These are phyloP conservation scores for Paramecium bursaria DNA, from an alignment of 73 alveolate genomes.

Conservation along the genomic window DNA sequence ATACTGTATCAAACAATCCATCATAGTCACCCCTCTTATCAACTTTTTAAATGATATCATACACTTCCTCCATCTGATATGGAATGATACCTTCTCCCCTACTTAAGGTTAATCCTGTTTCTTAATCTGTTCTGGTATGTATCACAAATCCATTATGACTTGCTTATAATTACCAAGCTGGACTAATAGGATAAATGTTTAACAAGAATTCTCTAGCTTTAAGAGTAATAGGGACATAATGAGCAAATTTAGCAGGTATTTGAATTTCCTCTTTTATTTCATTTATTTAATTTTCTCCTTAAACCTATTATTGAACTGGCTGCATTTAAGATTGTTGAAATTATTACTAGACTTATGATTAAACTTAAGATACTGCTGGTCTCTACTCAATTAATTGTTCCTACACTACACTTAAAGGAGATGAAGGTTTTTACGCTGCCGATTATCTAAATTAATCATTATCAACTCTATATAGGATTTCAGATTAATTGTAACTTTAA, in stretches of 20 bases:
- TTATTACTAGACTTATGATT: not conserved
- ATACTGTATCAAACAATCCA: slow-evolving; percentile 37
- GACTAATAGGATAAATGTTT: not conserved
- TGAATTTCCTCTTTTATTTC: too few species aligned
- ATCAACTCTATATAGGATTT: not conserved
- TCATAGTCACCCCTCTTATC: slow-evolving; percentile 59
- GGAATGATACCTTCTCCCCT: slow-evolving; percentile 56
- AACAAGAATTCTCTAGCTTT: slow-evolving; percentile 27
- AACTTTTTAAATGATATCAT: slow-evolving; percentile 36
- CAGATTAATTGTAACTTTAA: not conserved
- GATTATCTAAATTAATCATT: not conserved
- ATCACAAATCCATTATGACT: not conserved
- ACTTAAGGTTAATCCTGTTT: slow-evolving; percentile 29
- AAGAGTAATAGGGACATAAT: slow-evolving; percentile 9
- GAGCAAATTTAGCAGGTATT: too few species aligned
- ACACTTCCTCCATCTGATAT: slow-evolving; percentile 9
- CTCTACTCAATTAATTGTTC: not conserved
- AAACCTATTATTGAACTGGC: not conserved
- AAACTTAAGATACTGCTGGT: not conserved
- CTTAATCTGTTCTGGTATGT: slow-evolving; percentile 35
- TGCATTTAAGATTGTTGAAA: not conserved
- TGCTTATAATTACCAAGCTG: slow-evolving; percentile 30
- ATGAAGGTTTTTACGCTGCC: not conserved
- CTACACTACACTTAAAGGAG: not conserved
- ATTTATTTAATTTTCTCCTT: slow-evolving; percentile 1